Evolutionary conservation across 192 early-diverging fungal genomes (phyloP), one percentile per base, ranked within the genome.

Genomic region (Backusella sp.): DNA sequence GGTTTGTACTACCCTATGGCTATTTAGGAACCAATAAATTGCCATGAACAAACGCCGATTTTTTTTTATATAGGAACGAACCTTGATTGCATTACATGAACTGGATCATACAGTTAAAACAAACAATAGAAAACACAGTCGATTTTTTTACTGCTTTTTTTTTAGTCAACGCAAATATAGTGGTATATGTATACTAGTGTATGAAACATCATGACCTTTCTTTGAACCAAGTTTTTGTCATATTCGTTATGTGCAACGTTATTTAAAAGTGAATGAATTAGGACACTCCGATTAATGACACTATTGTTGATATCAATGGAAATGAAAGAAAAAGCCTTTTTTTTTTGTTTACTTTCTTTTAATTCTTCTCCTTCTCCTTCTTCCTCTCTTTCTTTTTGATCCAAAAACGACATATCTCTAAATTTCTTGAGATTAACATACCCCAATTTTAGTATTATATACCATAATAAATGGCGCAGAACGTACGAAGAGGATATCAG

Each of bases 391-490:
- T 59, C 21, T 59, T 59, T 59, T 59, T 26, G 56, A 59, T 59
- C 56, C 28, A 62, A 62, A 23, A 62, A 62, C 56, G 26, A 62
- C n/a, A 62, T 28, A 23, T n/a, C 56, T 62, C 56, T 28, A 28
- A 2, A 28, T 62, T 62, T 28, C 28, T 62, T 28, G 23, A 62
- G 56, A 62, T 28, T 62, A 62, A 62, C 56, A 62, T 62, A 62
- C 56, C 56, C 56, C 56, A 26, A 62, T 26, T 62, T 56, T 62
- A 62, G 56, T 15, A 28, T 62, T 62, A 62, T 62, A 62, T 62
- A 62, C 56, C 56, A 62, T 62, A 69, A 26, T 37, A 68, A n/a
- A 69, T 69, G 68, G 35, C 36, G 11, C 68, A 69, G 19, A 69
- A 37, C 36, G 17, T 62, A 62, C 56, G 56, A 62, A 62, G 26